phyloP scores from a whole-genome alignment of 2,329 filamentous ascomycete genomes.

The Neopestalotiopsis sp. region DNA sequence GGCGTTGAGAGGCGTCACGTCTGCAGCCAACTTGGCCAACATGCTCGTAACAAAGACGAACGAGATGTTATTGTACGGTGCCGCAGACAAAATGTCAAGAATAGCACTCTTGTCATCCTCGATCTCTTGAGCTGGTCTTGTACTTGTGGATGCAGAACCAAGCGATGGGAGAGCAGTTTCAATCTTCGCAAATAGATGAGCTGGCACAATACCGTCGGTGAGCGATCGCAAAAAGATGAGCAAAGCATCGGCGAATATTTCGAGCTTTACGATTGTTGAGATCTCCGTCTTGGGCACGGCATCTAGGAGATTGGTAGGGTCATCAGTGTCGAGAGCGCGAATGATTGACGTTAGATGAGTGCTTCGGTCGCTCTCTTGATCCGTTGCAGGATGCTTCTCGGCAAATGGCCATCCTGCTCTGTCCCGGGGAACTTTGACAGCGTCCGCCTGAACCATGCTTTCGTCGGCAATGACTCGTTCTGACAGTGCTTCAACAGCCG shows the following conservation, averaged over 20 bases:
- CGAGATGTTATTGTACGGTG: conserved; percentile 82
- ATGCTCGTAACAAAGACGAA: conserved; percentile 88
- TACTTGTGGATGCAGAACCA: conserved; percentile 17
- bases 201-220: conserved; percentile 78
- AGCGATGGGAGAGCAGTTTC: conserved; percentile 59
- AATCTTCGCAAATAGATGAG: conserved; percentile 71
- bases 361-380: conserved; percentile 25
- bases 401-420: conserved; percentile 65
- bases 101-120: conserved; percentile 58
- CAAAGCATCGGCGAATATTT: conserved; percentile 74
- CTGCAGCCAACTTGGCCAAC: conserved; percentile 59
- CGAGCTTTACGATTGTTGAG: conserved; percentile 70
- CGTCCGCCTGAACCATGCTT: conserved; percentile 61
- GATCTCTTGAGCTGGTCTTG: conserved; percentile 23
- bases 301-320: conserved; percentile 54
- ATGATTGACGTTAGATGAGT: conserved; percentile 46
- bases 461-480: conserved; percentile 65
- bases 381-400: not conserved
- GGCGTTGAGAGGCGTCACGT: conserved; percentile 49
- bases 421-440: conserved; percentile 55
- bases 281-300: conserved; percentile 65
- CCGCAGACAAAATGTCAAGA: conserved; percentile 74
- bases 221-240: conserved; percentile 77
- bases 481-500: conserved; percentile 68
- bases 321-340: conserved; percentile 76